A percentile compares a stretch with the other conserved stretches of the same genome.
phyloP scores from a whole-genome alignment of 768 basidiomycete genomes.

The Kondoa subrosea region DNA sequence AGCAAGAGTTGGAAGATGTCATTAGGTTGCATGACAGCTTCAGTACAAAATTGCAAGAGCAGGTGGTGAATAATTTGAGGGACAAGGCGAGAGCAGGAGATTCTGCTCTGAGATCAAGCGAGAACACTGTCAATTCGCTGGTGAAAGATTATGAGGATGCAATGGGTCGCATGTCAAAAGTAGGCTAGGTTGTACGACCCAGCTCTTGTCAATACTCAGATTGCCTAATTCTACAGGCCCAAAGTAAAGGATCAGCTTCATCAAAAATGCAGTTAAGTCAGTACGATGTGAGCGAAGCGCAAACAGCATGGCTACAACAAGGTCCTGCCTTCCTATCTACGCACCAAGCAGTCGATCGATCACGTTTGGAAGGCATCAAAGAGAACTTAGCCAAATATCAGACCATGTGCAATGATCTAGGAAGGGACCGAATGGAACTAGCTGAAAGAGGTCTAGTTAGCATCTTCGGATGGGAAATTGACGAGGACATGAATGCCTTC shows the following conservation, averaged over 20 bases:
- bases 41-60: background rate
- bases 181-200: background rate
- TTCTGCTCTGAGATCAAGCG: background rate
- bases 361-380: conserved; percentile 17
- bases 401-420: conserved; percentile 22
- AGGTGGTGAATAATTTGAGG: background rate
- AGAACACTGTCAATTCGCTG: background rate
- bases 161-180: background rate
- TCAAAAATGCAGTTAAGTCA: background rate
- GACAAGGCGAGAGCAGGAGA: background rate
- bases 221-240: conserved; percentile 5
- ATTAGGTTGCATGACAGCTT: background rate
- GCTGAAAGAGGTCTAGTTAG: conserved; percentile 21
- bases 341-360: conserved; percentile 15
- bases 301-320: background rate
- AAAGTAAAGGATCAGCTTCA: conserved; percentile 15
- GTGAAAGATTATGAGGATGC: background rate
- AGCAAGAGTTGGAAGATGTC: background rate
- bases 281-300: conserved; percentile 15
- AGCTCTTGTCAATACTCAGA: conserved; percentile 10
- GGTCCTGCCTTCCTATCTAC: conserved; percentile 14
- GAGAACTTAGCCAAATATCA: conserved; percentile 19
- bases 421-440: conserved; percentile 24
- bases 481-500: conserved; percentile 16
- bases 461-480: conserved; percentile 20